Percentiles rank a stretch among this genome's conserved stretches.
Conservation (phyloP, 164 flowering plant species). For the Piper betle region DNA sequence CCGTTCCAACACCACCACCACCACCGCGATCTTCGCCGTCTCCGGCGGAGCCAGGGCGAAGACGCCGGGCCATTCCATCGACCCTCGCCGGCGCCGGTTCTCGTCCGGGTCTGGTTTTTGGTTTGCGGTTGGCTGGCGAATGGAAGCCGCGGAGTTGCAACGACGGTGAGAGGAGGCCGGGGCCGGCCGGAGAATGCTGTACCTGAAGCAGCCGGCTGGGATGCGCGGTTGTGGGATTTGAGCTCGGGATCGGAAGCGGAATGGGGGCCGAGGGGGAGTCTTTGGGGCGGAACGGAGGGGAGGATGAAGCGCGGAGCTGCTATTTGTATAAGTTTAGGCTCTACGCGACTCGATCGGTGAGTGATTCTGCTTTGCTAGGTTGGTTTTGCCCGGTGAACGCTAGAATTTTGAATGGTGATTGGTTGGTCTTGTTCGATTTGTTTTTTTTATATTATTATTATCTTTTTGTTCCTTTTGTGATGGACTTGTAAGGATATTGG, state of each 20-base stretch:
- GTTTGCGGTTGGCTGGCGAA: slow-evolving; percentile 6
- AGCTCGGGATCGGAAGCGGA: slow-evolving; percentile 20
- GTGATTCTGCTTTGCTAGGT: background rate
- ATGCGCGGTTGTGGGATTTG: background rate
- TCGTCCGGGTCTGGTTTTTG: background rate
- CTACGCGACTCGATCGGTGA: slow-evolving; percentile 90
- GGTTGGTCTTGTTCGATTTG: background rate
- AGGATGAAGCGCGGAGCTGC: slow-evolving; percentile 6
- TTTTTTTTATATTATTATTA: too few relatives aligned
- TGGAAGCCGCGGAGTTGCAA: slow-evolving; percentile 10
- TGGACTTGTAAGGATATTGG: too few relatives aligned
- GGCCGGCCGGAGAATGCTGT: slow-evolving; percentile 22
- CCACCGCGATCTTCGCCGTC: too few relatives aligned
- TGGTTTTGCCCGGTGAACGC: background rate
- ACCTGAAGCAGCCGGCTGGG: slow-evolving; percentile 42
- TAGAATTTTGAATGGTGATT: background rate
- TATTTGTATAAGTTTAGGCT: slow-evolving; percentile 75
- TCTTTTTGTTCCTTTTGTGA: too few relatives aligned
- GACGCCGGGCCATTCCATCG: too few relatives aligned
- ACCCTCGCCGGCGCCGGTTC: background rate
- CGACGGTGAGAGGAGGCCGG: background rate
- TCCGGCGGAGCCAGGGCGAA: too few relatives aligned
- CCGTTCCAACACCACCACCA: too few relatives aligned
- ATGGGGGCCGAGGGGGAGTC: slow-evolving; percentile 38
- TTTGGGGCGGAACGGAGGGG: slow-evolving; percentile 14